Conservation (phyloP, 495 filamentous ascomycete species). For the Xylaria intraflava region DNA sequence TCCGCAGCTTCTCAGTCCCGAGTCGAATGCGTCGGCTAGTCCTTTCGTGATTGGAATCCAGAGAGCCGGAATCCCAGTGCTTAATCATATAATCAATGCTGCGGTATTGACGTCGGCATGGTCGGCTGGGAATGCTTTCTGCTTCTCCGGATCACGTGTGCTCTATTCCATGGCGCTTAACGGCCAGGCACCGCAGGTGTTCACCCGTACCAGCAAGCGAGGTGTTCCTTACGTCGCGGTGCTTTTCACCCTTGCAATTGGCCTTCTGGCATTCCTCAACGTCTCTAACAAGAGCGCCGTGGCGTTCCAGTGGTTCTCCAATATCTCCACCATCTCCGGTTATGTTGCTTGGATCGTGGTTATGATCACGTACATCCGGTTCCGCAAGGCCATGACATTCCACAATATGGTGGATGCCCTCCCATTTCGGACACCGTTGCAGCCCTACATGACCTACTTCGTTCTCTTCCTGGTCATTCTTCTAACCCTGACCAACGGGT, state of each 20-base stretch:
- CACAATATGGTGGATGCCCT: constrained; percentile 32
- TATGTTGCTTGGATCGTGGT: constrained; percentile 47
- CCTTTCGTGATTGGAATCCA: constrained; percentile 50
- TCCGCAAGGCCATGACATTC: constrained; percentile 36
- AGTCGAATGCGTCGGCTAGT: constrained; percentile 55
- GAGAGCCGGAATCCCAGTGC: constrained; percentile 36
- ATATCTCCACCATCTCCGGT: constrained; percentile 43
- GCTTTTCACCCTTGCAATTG: constrained; percentile 45
- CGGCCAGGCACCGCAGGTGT: constrained; percentile 56
- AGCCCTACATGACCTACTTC: constrained; percentile 38
- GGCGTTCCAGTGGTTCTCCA: constrained; percentile 57
- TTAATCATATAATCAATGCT: constrained; percentile 44
- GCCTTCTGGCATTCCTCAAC: constrained; percentile 58
- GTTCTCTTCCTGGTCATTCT: constrained; percentile 31
- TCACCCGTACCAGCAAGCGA: constrained; percentile 44
- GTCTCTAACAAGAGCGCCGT: constrained; percentile 45
- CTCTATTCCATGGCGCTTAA: constrained; percentile 61
- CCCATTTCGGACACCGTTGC: constrained; percentile 34
- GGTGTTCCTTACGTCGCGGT: constrained; percentile 62
- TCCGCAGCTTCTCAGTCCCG: constrained; percentile 42
- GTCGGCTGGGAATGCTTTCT: constrained; percentile 65
- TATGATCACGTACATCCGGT: constrained; percentile 42
- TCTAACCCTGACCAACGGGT: constrained; percentile 44
- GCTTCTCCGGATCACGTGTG: constrained; percentile 76
- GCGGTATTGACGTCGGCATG: constrained; percentile 45